Conservation (phyloP, 176 grass and related monocot species). For the Leersia perrieri region DNA sequence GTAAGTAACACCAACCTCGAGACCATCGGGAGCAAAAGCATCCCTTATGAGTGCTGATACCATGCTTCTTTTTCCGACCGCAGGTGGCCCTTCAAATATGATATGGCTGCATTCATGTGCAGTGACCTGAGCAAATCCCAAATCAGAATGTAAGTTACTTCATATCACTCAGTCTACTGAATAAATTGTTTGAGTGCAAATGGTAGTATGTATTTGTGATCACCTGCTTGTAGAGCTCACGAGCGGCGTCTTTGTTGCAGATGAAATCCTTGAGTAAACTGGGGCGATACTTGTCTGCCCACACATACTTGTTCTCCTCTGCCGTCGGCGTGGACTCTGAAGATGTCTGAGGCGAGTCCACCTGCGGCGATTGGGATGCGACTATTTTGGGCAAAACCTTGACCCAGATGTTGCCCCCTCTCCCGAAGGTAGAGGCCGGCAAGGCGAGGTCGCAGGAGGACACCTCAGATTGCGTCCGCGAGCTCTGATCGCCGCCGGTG, state of each 20-base stretch:
- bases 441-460: too few relatives aligned
- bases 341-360: neutral
- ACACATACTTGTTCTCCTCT: conserved; percentile 45
- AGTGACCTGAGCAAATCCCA: conserved; percentile 23
- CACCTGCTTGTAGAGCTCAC: conserved; percentile 46
- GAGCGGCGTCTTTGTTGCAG: conserved; percentile 46
- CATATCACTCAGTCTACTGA: neutral
- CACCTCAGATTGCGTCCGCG: too few relatives aligned
- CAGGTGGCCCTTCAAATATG: conserved; percentile 55
- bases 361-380: neutral
- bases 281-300: conserved; percentile 62
- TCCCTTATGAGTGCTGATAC: conserved; percentile 55
- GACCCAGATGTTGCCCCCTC: conserved; percentile 23
- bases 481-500: neutral
- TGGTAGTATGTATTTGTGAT: neutral
- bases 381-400: neutral
- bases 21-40: conserved; percentile 35
- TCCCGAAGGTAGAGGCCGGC: neutral
- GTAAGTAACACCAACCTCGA: conserved; percentile 22
- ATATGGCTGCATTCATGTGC: conserved; percentile 33
- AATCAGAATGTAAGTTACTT: neutral
- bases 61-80: conserved; percentile 65
- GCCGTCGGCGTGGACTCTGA: neutral
- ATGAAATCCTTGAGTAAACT: conserved; percentile 51
- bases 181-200: neutral